Evolutionary conservation across 2,329 filamentous ascomycete species (phyloP).

Genomic region (Herpotrichia juniperi): DNA sequence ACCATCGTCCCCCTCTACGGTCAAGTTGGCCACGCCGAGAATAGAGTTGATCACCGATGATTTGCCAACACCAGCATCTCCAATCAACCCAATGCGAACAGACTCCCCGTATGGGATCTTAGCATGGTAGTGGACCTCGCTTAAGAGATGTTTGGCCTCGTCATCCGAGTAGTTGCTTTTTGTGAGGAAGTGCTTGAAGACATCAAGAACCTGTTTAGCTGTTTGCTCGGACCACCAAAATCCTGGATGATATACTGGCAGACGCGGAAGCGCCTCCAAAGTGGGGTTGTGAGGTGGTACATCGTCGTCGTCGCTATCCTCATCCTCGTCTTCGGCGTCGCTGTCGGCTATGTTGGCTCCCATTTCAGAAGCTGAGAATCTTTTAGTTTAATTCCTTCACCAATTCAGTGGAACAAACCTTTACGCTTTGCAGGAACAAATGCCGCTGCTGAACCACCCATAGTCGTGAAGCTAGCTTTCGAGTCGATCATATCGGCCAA

Average conservation of each 20-base stretch:
- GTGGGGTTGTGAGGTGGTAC: neutral
- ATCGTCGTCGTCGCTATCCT: neutral
- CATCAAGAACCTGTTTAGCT: neutral
- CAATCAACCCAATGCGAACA: constrained; percentile 16
- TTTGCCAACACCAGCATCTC: constrained; percentile 25
- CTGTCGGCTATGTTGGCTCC: neutral
- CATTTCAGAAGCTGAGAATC: too few species aligned
- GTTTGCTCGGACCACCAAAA: constrained; percentile 8
- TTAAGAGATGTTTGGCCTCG: constrained; percentile 4
- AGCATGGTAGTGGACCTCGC: neutral
- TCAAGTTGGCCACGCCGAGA: constrained; percentile 9
- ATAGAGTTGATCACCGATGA: constrained; percentile 22
- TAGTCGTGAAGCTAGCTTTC: too few species aligned
- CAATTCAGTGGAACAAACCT: too few species aligned
- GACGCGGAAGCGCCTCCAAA: constrained; percentile 4
- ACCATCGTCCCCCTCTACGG: constrained; percentile 1
- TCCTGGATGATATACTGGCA: constrained; percentile 24
- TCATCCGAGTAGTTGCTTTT: constrained; percentile 3
- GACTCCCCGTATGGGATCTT: constrained; percentile 5
- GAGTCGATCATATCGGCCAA: too few species aligned
- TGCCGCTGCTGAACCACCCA: too few species aligned
- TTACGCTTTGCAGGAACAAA: too few species aligned
- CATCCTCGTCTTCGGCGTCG: neutral
- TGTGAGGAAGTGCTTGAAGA: constrained; percentile 9
- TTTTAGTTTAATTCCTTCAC: too few species aligned